These are phyloP conservation scores for Shiraia sp. DNA, from an alignment of 2,329 filamentous ascomycete genomes.

Conservation along the genomic window DNA sequence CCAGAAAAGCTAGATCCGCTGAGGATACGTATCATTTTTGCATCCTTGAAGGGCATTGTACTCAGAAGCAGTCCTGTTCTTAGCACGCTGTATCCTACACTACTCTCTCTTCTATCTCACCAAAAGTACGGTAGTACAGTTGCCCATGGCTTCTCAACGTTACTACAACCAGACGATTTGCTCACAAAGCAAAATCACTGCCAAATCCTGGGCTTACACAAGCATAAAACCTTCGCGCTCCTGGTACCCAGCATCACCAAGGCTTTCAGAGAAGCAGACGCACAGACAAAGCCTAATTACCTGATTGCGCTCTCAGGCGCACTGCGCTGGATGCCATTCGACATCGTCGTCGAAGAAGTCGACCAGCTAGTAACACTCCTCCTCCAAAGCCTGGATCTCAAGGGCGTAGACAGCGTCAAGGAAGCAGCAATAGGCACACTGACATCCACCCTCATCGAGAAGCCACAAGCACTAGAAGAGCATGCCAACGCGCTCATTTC, in stretches of 20 bases:
- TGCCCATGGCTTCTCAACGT: constrained; percentile 61
- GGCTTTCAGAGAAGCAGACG: constrained; percentile 53
- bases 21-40: constrained; percentile 61
- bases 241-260: constrained; percentile 60
- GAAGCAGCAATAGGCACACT: constrained; percentile 64
- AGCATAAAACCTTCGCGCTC: constrained; percentile 66
- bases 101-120: constrained; percentile 57
- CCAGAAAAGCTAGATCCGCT: constrained; percentile 40
- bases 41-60: constrained; percentile 63
- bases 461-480: constrained; percentile 57
- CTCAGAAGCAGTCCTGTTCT: constrained; percentile 57
- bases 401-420: constrained; percentile 58
- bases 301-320: constrained; percentile 66
- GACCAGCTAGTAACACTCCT: constrained; percentile 62
- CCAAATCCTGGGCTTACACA: constrained; percentile 63
- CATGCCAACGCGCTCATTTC: constrained; percentile 62
- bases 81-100: constrained; percentile 45
- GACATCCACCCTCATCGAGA: constrained; percentile 61
- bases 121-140: constrained; percentile 54
- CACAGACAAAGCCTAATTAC: constrained; percentile 60
- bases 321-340: constrained; percentile 62
- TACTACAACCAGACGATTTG: constrained; percentile 64
- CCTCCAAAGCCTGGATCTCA: constrained; percentile 64
- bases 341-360: constrained; percentile 63
- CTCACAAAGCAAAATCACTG: constrained; percentile 65